Conservation (phyloP, 75 land plant genomes). For the Pseudotsuga menziesii region DNA sequence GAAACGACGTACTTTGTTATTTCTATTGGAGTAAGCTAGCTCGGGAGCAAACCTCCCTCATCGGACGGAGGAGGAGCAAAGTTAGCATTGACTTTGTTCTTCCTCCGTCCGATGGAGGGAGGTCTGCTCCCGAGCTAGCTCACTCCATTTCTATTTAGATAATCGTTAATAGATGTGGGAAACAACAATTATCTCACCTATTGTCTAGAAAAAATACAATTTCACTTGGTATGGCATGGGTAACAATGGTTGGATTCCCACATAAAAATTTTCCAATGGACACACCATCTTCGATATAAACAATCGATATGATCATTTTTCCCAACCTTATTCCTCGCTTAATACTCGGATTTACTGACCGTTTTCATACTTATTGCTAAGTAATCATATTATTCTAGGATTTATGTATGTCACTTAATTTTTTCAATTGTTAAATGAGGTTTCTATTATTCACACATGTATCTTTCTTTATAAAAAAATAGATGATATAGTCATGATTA, state of each 20-base stretch:
- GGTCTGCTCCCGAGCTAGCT: too few species aligned
- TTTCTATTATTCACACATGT: slow-evolving; percentile 49
- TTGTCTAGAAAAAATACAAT: slow-evolving; percentile 8
- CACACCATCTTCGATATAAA: slow-evolving; percentile 14
- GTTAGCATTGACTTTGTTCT: neutral
- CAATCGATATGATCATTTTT: neutral
- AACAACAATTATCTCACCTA: slow-evolving; percentile 18
- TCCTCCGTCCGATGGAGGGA: too few species aligned
- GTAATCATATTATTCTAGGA: neutral
- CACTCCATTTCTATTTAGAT: slow-evolving; percentile 25
- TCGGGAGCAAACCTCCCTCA: too few species aligned
- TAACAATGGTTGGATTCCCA: slow-evolving; percentile 20
- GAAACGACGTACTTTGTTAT: too few species aligned
- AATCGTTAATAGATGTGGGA: slow-evolving; percentile 20
- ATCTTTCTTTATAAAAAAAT: slow-evolving; percentile 25
- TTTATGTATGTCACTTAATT: neutral
- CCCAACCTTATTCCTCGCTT: neutral
- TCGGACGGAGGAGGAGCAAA: too few species aligned
- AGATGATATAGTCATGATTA: slow-evolving; percentile 30
- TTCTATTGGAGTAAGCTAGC: too few species aligned
- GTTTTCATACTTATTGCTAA: neutral
- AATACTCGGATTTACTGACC: neutral
- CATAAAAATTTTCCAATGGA: slow-evolving; percentile 28
- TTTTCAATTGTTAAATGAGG: slow-evolving; percentile 54
- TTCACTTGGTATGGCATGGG: slow-evolving; percentile 18